Conservation (phyloP, 2,329 filamentous ascomycete species). For the Podosphaera xanthii region DNA sequence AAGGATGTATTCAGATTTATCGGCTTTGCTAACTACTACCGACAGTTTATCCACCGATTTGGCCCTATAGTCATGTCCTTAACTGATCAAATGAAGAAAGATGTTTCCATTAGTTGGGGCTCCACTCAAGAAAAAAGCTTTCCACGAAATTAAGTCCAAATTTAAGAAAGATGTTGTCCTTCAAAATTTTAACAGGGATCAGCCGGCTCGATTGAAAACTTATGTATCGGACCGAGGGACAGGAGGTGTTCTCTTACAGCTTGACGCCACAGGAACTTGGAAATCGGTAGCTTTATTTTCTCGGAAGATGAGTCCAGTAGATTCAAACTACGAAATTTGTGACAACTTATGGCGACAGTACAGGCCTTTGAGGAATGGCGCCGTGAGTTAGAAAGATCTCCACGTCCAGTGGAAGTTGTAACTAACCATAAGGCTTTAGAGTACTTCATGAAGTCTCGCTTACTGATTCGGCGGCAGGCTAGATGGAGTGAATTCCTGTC, state of each 20-base stretch:
- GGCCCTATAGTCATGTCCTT: neutral
- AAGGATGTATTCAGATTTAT: neutral
- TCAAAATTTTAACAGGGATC: neutral
- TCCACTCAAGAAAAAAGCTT: neutral
- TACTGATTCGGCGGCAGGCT: too few relatives aligned
- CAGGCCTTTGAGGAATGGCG: too few relatives aligned
- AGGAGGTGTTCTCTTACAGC: neutral
- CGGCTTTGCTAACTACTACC: neutral
- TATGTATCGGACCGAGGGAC: neutral
- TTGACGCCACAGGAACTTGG: neutral
- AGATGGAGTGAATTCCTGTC: too few relatives aligned
- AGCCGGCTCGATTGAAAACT: neutral
- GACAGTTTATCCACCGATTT: neutral
- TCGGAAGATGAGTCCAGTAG: too few relatives aligned
- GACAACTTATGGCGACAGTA: too few relatives aligned
- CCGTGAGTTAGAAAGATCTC: neutral
- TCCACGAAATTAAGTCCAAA: neutral
- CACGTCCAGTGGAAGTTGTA: neutral
- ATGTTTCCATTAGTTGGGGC: neutral
- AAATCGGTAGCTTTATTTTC: too few relatives aligned
- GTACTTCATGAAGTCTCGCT: too few relatives aligned
- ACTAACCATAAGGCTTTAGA: neutral
- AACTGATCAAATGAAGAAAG: neutral
- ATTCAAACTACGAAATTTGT: too few relatives aligned
- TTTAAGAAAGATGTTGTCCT: too few relatives aligned